A percentile compares a stretch with the other conserved stretches of the same genome.
Conservation (phyloP, 75 land plant species). For the Pinus taeda region DNA sequence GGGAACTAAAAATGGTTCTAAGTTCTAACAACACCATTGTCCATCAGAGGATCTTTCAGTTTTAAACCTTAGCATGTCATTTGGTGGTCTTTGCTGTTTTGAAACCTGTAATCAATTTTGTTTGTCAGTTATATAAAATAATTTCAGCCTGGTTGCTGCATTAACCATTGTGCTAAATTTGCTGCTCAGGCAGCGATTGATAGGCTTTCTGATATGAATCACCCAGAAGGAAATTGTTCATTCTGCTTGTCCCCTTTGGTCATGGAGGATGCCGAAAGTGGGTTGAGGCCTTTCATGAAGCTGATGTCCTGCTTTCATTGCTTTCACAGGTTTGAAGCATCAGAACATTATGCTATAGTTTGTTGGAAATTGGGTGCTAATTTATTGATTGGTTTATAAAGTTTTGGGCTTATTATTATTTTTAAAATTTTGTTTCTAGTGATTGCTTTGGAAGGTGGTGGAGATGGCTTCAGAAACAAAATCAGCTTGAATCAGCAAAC, state of each 20-base stretch:
- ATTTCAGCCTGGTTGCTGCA: too few relatives aligned
- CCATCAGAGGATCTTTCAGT: neutral
- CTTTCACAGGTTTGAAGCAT: constrained; percentile 61
- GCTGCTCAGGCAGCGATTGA: constrained; percentile 69
- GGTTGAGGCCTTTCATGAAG: constrained; percentile 66
- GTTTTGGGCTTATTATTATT: neutral
- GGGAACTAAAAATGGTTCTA: neutral
- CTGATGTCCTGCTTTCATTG: constrained; percentile 92
- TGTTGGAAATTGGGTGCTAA: neutral
- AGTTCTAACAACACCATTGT: neutral
- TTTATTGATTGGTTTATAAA: neutral
- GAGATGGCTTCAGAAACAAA: constrained; percentile 55
- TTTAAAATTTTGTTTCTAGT: constrained; percentile 25
- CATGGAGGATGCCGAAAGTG: constrained; percentile 20
- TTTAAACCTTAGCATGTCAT: neutral
- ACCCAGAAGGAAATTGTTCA: constrained; percentile 86
- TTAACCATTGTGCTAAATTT: constrained; percentile 2
- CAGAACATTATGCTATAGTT: neutral
- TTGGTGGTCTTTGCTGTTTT: neutral
- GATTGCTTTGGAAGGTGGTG: constrained; percentile 85
- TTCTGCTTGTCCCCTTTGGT: constrained; percentile 69
- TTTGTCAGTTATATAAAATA: too few relatives aligned
- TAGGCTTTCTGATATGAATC: constrained; percentile 62
- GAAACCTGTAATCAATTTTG: neutral
- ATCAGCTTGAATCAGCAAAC: neutral